Percentiles rank a stretch among this genome's conserved stretches.
These are phyloP conservation scores for Phytophthora fragariaefolia DNA, from an alignment of 352 stramenopile species.

Conservation along the genomic window DNA sequence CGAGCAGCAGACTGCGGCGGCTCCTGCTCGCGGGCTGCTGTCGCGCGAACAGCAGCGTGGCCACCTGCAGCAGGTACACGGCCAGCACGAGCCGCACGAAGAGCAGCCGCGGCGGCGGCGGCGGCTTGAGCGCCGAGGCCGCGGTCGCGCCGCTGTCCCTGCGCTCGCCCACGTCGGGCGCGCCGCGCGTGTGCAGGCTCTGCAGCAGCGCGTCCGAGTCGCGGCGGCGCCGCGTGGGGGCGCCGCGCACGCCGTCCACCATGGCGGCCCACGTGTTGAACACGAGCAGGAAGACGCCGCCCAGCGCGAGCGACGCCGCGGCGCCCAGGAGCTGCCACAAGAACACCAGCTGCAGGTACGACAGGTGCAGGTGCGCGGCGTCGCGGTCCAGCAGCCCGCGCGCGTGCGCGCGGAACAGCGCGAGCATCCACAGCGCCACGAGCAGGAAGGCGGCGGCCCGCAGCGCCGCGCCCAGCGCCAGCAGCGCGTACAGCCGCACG, in stretches of 20 bases:
- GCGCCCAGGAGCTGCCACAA: conserved; percentile 61
- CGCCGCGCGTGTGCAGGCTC: conserved; percentile 30
- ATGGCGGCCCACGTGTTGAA: conserved; percentile 76
- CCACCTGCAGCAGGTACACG: conserved; percentile 59
- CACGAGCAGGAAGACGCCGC: conserved; percentile 61
- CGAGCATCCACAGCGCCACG: conserved; percentile 61
- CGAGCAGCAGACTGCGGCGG: conserved; percentile 50
- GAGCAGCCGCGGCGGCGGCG: conserved; percentile 49
- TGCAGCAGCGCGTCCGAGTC: conserved; percentile 24
- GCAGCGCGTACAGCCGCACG: conserved; percentile 60
- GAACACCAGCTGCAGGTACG: conserved; percentile 66
- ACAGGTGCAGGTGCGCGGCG: conserved; percentile 56
- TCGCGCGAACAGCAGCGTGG: conserved; percentile 49
- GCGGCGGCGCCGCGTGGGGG: neutral
- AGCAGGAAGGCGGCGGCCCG: conserved; percentile 57
- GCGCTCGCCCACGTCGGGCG: conserved; percentile 28
- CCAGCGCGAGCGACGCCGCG: conserved; percentile 49
- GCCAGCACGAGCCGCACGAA: conserved; percentile 62
- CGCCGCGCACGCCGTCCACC: conserved; percentile 59
- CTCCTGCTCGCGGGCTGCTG: conserved; percentile 35
- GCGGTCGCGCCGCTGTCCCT: conserved; percentile 24
- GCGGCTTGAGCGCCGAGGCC: conserved; percentile 22
- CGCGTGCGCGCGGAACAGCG: conserved; percentile 43
- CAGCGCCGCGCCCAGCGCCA: conserved; percentile 53
- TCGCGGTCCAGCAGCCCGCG: conserved; percentile 39